Base-by-base conservation (phyloP, 2,329 filamentous ascomycete genomes). In the Ophiostoma ips region DNA sequence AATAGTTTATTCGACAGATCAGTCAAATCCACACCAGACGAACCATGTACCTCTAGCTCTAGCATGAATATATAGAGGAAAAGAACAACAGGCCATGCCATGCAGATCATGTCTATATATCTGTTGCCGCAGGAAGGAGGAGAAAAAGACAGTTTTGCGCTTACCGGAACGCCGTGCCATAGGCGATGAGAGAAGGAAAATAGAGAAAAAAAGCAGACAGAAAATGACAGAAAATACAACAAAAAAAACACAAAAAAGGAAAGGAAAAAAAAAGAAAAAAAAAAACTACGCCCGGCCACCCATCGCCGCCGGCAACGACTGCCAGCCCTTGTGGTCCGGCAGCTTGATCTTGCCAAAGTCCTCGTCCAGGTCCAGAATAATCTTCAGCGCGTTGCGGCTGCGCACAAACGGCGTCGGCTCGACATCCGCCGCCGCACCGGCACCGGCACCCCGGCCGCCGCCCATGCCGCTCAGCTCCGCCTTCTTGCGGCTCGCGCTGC, bases 361-460 rank as follows among this genome's bases (percentile, higher is more conserved):
- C 68, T 92, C 83, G 63, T 96, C 90, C 54, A 96, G 71, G 65
- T 96, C 90, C 46, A 95, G 77, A 59, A 96, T 90, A 59, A 95
- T 86, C 76, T 95, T 95, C 58, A 96, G 73, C 11, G 90, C 90
- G 64, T 95, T 96, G 53, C 88, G 76, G 67, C 86, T 94, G 59
- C 75, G 69, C 44, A 68, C 67, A 55, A 75, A 72, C 15, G 76
- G 75, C 16, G 68, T 75, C 21, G 69, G 66, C 54, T 70, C 16
- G 44, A 50, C 15, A 46, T 35, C 36, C 45, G n/a, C 18, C 50
- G 21, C 33, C 40, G 46, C 13, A 47, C 36, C 40, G 36, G 47
- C 12, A 46, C 15, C 36, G 50, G 38, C 44, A 47, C 46, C 24
- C 24, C 24, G 24, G 24, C 24, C 24, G 8, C 24, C 24, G 8